Base-by-base conservation (phyloP, 163 green algal genomes). In the Scenedesmus sp. region DNA sequence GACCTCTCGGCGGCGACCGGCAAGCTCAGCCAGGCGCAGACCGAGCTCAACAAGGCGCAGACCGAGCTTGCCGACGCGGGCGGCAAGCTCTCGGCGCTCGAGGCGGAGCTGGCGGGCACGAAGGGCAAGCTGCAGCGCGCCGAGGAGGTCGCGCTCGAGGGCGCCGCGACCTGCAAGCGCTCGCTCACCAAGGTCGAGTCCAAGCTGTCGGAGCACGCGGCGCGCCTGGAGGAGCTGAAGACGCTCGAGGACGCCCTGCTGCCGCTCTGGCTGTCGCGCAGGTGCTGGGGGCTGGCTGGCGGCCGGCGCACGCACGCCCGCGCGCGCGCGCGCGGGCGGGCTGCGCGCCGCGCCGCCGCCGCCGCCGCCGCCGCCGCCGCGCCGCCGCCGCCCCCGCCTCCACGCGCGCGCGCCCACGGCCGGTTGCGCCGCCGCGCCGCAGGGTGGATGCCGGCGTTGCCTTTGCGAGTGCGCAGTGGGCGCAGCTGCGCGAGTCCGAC, bases 131-230 rank as follows among this genome's bases (percentile, higher is more conserved):
- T 47, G 60, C 60, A 50, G 3, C 24, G 6, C 11, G 31, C 67
- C 56, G 67, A 50, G 28, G 14, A 66, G 58, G 31, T 47, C 5
- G 4, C 54, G 67, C 56, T 24, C 18, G 53, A 42, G 10, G 29
- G 22, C 15, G 53, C 39, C 13, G 54, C n/a, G 33, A 47, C 51
- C n/a, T 76, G 67, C 51, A 39, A 76, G 67, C 24, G 29, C 6
- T 33, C 67, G 4, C n/a, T 76, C n/a, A 62, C 24, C 33, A 50
- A 76, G 67, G 51, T 65, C n/a, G 48, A 76, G 42, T 76, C 51
- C 11, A 18, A 76, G 48, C 51, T 76, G 51, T 76, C 69, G 5
- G 69, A 77, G 42, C 69, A 77, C 18, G 54, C 54, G 22, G 34
- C 22, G 1, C 36, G n/a, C 4, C 48, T 77, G n/a, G 53, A n/a